Evolutionary conservation across 2,329 filamentous ascomycete species (phyloP).

Genomic region (Scedosporium dehoogii): DNA sequence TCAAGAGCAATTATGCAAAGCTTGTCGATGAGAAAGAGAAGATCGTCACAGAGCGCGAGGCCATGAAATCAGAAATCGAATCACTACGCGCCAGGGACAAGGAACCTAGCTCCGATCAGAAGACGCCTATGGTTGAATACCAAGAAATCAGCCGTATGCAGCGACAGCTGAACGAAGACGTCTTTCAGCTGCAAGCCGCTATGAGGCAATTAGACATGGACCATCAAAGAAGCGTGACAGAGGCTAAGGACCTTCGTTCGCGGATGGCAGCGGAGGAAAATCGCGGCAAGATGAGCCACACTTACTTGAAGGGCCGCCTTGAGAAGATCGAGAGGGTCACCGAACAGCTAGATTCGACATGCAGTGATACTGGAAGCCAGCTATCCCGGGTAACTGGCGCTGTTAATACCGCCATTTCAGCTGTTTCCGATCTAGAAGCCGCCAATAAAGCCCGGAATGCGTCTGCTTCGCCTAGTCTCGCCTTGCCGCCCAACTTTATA

Average conservation of each 20-base stretch:
- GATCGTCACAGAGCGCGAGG: not conserved
- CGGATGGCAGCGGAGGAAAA: too few relatives aligned
- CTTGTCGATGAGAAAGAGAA: not conserved
- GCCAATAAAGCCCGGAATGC: too few relatives aligned
- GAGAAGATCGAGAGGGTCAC: too few relatives aligned
- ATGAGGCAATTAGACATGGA: not conserved
- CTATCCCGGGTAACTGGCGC: too few relatives aligned
- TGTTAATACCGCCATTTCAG: too few relatives aligned
- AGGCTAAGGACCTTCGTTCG: not conserved
- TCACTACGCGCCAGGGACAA: not conserved
- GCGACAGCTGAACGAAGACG: not conserved
- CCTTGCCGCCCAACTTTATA: too few relatives aligned
- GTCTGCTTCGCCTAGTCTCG: too few relatives aligned
- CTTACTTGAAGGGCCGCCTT: too few relatives aligned
- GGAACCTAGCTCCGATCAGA: not conserved
- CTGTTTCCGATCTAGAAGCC: too few relatives aligned
- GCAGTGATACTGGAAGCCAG: too few relatives aligned
- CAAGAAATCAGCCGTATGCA: not conserved
- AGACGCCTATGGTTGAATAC: not conserved
- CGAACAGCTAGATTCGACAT: too few relatives aligned
- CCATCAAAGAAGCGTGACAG: not conserved
- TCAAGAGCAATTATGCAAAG: slow-evolving; percentile 1
- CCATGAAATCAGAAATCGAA: not conserved
- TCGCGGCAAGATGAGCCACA: too few relatives aligned
- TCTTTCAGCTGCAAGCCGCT: not conserved